Percentiles rank a stretch among this genome's conserved stretches.
Evolutionary conservation across 345 rosid genomes (phyloP).

Genomic region (Brassica juncea): DNA sequence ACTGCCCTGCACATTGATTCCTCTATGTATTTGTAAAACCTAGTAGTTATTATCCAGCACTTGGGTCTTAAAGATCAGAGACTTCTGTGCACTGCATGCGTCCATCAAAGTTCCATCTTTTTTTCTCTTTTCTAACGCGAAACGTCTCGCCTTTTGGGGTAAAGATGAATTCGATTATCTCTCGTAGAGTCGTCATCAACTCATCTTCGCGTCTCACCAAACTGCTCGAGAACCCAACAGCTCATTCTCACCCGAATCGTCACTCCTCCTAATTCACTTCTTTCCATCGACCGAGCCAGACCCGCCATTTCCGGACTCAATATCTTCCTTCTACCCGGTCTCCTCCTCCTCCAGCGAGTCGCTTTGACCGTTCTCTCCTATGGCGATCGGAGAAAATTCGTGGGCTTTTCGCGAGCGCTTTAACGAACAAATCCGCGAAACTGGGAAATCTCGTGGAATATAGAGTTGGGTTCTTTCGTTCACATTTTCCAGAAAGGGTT

Average conservation of each 20-base stretch:
- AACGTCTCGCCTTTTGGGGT: slow-evolving; percentile 21
- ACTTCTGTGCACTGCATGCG: background rate
- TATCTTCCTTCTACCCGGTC: slow-evolving; percentile 19
- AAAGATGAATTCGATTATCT: slow-evolving; percentile 49
- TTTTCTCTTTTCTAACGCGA: background rate
- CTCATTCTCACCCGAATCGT: slow-evolving; percentile 22
- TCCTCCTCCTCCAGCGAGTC: slow-evolving; percentile 15
- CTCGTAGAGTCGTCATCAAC: slow-evolving; percentile 40
- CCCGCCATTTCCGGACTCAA: slow-evolving; percentile 28
- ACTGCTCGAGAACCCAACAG: slow-evolving; percentile 25
- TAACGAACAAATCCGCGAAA: slow-evolving; percentile 34
- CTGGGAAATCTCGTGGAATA: slow-evolving; percentile 39
- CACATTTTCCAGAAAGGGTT: slow-evolving; percentile 43
- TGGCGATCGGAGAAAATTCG: slow-evolving; percentile 41
- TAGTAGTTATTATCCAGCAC: background rate
- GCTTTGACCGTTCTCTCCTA: slow-evolving; percentile 38
- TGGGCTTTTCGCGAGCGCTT: slow-evolving; percentile 44
- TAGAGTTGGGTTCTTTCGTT: slow-evolving; percentile 40
- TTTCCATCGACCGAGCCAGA: slow-evolving; percentile 31
- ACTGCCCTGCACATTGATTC: too few species aligned
- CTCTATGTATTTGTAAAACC: background rate
- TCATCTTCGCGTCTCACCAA: slow-evolving; percentile 46
- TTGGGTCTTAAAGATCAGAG: background rate
- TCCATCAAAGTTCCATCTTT: slow-evolving; percentile 10
- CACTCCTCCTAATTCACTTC: slow-evolving; percentile 9